A percentile compares a stretch with the other conserved stretches of the same genome.
Evolutionary conservation across 768 basidiomycete genomes (phyloP).

Genomic region (Scleroderma citrinum): DNA sequence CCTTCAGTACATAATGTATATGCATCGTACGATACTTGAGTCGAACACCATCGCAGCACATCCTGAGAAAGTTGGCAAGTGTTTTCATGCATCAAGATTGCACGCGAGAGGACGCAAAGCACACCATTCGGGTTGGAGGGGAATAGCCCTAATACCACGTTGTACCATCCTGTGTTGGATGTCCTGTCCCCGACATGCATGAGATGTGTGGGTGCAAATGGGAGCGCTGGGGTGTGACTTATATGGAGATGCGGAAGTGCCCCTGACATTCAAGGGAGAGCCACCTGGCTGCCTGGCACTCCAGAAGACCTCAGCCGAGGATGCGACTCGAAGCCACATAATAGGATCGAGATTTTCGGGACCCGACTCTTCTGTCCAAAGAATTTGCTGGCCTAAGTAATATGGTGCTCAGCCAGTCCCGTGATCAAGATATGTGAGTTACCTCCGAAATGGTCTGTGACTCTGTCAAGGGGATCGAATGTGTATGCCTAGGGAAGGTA

Average conservation of each 20-base stretch:
- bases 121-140: constrained; percentile 55
- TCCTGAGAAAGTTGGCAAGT: no score
- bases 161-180: constrained; percentile 42
- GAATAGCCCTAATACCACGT: constrained; percentile 41
- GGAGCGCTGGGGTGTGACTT: background rate
- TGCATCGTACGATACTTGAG: background rate
- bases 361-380: constrained; percentile 44
- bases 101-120: constrained; percentile 44
- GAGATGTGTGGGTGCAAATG: background rate
- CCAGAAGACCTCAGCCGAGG: constrained; percentile 52
- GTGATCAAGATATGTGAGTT: constrained; percentile 7
- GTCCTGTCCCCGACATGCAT: constrained; percentile 24
- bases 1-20: constrained; percentile 66
- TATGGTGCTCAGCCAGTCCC: constrained; percentile 2
- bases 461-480: constrained; percentile 45
- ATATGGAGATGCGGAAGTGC: constrained; percentile 47
- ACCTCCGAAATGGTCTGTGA: constrained; percentile 30
- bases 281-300: constrained; percentile 36
- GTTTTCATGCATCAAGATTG: constrained; percentile 25
- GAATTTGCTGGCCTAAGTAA: constrained; percentile 29
- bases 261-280: constrained; percentile 26
- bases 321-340: constrained; percentile 44
- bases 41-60: no score
- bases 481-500: constrained; percentile 34
- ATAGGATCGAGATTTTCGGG: constrained; percentile 38